A percentile compares a stretch with the other conserved stretches of the same genome.
These are phyloP conservation scores for Botrytis cinerea DNA, from an alignment of 2,329 filamentous ascomycete genomes.

Conservation along the genomic window DNA sequence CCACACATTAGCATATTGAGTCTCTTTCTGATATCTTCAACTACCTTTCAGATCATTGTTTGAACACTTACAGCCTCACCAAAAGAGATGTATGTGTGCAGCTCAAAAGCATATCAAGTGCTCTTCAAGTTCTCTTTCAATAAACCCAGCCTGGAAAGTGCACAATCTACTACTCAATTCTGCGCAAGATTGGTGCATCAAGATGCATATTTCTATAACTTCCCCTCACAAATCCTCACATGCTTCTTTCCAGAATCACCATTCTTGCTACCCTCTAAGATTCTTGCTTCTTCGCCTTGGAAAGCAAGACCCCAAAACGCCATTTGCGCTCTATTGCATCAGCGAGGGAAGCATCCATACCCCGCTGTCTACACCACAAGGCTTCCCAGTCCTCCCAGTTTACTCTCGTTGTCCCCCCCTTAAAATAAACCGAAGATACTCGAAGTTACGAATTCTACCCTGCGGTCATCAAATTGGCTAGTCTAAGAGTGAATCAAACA, in stretches of 20 bases:
- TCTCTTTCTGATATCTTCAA: background rate
- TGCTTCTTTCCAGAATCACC: conserved; percentile 28
- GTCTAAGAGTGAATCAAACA: conserved; percentile 43
- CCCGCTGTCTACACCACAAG: background rate
- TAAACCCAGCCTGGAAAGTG: background rate
- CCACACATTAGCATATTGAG: background rate
- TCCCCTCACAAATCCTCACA: conserved; percentile 27
- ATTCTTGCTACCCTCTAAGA: conserved; percentile 12
- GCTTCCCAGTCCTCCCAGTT: background rate
- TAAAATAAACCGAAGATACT: conserved; percentile 13
- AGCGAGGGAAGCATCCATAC: background rate
- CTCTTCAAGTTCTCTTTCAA: background rate
- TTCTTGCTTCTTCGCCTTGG: conserved; percentile 19
- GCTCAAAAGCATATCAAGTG: background rate
- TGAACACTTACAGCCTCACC: background rate
- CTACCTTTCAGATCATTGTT: background rate
- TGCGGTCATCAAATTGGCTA: conserved; percentile 33
- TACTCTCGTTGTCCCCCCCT: background rate
- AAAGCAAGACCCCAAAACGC: background rate
- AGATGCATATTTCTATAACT: conserved; percentile 10
- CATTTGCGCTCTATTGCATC: background rate
- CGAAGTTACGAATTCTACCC: background rate
- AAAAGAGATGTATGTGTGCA: background rate
- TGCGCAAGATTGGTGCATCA: background rate
- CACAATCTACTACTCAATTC: background rate